A percentile compares a stretch with the other conserved stretches of the same genome.
phyloP scores from a whole-genome alignment of 371 early-diverging fungal species.

The Dipsacomyces acuminosporus region DNA sequence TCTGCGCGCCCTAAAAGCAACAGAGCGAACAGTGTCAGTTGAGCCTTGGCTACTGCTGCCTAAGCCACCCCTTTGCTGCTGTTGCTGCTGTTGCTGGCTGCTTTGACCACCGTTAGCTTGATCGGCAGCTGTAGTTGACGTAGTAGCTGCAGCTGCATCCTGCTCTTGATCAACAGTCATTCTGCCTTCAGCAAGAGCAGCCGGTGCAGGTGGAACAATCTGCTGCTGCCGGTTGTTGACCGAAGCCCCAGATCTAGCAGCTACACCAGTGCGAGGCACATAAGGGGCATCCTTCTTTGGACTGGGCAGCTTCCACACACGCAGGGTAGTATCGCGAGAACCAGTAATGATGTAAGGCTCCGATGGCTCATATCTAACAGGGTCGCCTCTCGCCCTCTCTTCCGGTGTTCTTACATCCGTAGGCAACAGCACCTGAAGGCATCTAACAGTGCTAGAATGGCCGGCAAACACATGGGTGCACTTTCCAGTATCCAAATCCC shows the following conservation, averaged over 20 bases:
- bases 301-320: slow-evolving; percentile 91
- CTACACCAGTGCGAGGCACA: slow-evolving; percentile 19
- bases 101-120: not conserved
- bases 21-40: too few relatives aligned
- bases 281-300: slow-evolving; percentile 54
- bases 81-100: slow-evolving; percentile 2
- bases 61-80: too few relatives aligned
- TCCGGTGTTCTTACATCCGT: slow-evolving; percentile 53
- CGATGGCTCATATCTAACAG: slow-evolving; percentile 56
- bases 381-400: slow-evolving; percentile 34
- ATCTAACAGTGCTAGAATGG: slow-evolving; percentile 95
- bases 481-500: slow-evolving; percentile 88
- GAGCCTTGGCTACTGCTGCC: too few relatives aligned
- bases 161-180: slow-evolving; percentile 17
- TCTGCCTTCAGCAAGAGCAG: not conserved
- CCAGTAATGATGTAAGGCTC: slow-evolving; percentile 89
- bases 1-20: too few relatives aligned
- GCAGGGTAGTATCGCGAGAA: slow-evolving; percentile 90
- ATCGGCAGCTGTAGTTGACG: too few relatives aligned
- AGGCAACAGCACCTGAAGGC: slow-evolving; percentile 81
- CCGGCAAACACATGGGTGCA: slow-evolving; percentile 88
- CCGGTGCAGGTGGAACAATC: not conserved
- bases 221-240: not conserved
- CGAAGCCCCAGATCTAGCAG: too few relatives aligned
- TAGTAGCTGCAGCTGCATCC: slow-evolving; percentile 2